Evolutionary conservation across 2,329 filamentous ascomycete species (phyloP).

Genomic region (Decorospora gaudefroyi): DNA sequence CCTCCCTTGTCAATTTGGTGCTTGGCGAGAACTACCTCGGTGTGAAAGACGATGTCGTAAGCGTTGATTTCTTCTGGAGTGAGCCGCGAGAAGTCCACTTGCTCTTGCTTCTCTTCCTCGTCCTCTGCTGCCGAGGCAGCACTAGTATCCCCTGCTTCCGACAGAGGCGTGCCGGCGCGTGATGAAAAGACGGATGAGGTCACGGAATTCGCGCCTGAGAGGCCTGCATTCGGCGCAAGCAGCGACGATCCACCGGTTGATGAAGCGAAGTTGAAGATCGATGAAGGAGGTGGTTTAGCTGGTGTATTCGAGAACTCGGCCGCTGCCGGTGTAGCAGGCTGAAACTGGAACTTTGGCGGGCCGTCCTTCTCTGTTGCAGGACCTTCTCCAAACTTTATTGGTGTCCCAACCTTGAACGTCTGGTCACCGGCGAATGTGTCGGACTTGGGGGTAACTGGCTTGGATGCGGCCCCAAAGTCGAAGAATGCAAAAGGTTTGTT

Average conservation of each 20-base stretch:
- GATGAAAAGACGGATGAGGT: conserved; percentile 41
- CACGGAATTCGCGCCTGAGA: conserved; percentile 30
- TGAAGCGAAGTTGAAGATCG: conserved; percentile 33
- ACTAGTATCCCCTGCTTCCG: conserved; percentile 39
- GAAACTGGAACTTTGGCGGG: conserved; percentile 33
- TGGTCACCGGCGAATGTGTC: conserved; percentile 42
- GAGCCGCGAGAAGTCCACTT: conserved; percentile 40
- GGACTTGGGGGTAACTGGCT: conserved; percentile 36
- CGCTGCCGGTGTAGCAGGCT: conserved; percentile 33
- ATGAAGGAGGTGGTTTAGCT: conserved; percentile 29
- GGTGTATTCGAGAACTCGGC: conserved; percentile 36
- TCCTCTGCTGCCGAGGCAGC: conserved; percentile 37
- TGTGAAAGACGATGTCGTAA: conserved; percentile 44
- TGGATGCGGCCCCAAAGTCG: conserved; percentile 37
- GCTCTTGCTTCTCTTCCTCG: conserved; percentile 38
- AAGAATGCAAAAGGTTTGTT: conserved; percentile 35
- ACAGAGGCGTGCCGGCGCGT: conserved; percentile 44
- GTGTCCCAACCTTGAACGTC: conserved; percentile 44
- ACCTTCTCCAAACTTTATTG: conserved; percentile 43
- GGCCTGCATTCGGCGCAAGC: conserved; percentile 25
- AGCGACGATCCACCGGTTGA: conserved; percentile 23
- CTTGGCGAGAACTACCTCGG: conserved; percentile 36
- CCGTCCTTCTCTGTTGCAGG: conserved; percentile 28
- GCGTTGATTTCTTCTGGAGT: conserved; percentile 39
- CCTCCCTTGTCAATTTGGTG: conserved; percentile 31